phyloP scores from a whole-genome alignment of 2,329 filamentous ascomycete genomes.

The Alternaria sp. region DNA sequence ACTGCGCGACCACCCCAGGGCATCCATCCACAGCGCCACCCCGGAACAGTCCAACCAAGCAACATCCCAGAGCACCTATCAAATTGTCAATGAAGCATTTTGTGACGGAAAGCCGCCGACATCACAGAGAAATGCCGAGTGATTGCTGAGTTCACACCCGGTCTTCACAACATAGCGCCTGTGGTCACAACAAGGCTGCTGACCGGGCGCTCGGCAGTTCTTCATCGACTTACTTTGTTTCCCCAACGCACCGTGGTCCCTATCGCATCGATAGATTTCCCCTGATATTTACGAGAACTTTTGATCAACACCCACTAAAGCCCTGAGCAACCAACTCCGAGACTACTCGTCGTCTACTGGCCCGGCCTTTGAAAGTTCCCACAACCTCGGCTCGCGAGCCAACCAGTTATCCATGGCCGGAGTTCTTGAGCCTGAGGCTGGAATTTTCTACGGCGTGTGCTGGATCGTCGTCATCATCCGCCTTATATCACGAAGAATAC shows the following conservation, averaged over 20 bases:
- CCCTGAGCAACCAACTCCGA: background rate
- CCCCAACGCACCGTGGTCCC: background rate
- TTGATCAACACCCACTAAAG: constrained; percentile 1
- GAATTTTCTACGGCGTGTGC: constrained; percentile 42
- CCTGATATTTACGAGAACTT: background rate
- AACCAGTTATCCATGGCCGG: constrained; percentile 25
- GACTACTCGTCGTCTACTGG: background rate
- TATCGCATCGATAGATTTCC: constrained; percentile 11
- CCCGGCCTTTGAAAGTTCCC: constrained; percentile 1
- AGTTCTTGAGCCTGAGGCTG: constrained; percentile 41
- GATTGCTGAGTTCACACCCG: constrained; percentile 1
- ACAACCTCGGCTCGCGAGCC: constrained; percentile 10
- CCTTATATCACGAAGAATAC: constrained; percentile 37
- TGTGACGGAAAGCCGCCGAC: background rate
- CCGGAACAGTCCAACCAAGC: constrained; percentile 7
- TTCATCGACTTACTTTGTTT: background rate
- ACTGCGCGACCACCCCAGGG: constrained; percentile 2
- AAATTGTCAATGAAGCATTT: background rate
- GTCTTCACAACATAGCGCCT: background rate
- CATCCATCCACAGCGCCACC: constrained; percentile 5
- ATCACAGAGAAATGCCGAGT: constrained; percentile 10
- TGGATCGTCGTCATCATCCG: constrained; percentile 42
- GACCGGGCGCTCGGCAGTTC: constrained; percentile 4
- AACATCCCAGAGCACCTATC: constrained; percentile 10
- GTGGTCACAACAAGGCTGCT: constrained; percentile 1